Percentiles rank a stretch among this genome's conserved stretches.
Evolutionary conservation across 768 basidiomycete species (phyloP).

Genomic region (Boletus sp.): DNA sequence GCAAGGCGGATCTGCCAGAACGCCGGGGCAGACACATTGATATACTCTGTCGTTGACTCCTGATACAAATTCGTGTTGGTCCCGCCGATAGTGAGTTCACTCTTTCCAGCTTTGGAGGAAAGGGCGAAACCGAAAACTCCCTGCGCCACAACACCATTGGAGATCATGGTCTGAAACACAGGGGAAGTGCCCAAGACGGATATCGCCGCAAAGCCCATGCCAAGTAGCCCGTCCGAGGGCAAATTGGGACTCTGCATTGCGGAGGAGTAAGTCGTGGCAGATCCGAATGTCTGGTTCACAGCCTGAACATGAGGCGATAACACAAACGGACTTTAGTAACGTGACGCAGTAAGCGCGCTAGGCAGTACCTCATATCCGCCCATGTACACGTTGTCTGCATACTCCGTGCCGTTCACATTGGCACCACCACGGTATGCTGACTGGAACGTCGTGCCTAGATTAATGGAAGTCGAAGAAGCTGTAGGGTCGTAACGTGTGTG

Average conservation of each 20-base stretch:
- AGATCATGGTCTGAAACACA: conserved; percentile 46
- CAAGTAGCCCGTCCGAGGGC: conserved; percentile 41
- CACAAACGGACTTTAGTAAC: background rate
- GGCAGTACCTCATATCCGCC: conserved; percentile 34
- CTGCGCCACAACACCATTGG: conserved; percentile 32
- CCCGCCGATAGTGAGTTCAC: conserved; percentile 60
- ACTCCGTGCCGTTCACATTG: conserved; percentile 37
- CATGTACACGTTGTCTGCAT: conserved; percentile 43
- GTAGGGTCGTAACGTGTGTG: conserved; percentile 32
- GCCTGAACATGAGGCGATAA: conserved; percentile 25
- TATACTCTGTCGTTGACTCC: conserved; percentile 40
- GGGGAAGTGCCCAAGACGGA: conserved; percentile 37
- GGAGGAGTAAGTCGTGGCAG: conserved; percentile 39
- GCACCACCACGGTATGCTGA: conserved; percentile 41
- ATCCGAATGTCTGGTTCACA: conserved; percentile 41
- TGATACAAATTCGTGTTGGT: conserved; percentile 45
- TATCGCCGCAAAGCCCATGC: conserved; percentile 41
- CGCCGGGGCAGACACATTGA: conserved; percentile 28
- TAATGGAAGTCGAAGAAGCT: conserved; percentile 32
- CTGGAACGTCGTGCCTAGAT: conserved; percentile 27
- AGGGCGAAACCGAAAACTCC: conserved; percentile 51
- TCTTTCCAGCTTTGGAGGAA: conserved; percentile 34
- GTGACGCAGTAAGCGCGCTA: conserved; percentile 9
- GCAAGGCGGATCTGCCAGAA: conserved; percentile 41
- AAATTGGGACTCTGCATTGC: conserved; percentile 28